Evolutionary conservation across 2,329 filamentous ascomycete species (phyloP).

Genomic region (Cordyceps javanica): DNA sequence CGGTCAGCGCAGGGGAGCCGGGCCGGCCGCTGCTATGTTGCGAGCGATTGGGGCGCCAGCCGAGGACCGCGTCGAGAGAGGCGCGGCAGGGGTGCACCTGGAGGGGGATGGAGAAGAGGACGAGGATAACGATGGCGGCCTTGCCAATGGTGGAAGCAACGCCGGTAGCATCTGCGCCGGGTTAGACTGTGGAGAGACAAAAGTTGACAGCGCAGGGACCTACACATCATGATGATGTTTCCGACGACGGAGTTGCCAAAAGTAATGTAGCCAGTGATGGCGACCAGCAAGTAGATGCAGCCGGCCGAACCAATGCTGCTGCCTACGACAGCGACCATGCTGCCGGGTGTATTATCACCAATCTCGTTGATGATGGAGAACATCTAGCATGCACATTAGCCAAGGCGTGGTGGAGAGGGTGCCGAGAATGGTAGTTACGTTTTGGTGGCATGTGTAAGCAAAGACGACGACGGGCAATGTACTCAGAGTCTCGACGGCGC

Average conservation of each 20-base stretch:
- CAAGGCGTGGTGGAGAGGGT: conserved; percentile 2
- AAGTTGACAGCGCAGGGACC: conserved; percentile 26
- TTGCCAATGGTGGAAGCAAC: conserved; percentile 86
- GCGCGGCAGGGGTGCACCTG: conserved; percentile 95
- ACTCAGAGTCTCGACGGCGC: conserved; percentile 70
- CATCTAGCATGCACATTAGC: conserved; percentile 60
- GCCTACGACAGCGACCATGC: conserved; percentile 71
- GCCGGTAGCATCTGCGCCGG: conserved; percentile 30
- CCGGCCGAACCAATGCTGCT: conserved; percentile 87
- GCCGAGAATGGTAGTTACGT: conserved; percentile 48
- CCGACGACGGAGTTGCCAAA: conserved; percentile 86
- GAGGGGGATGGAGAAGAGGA: conserved; percentile 92
- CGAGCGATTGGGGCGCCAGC: conserved; percentile 66
- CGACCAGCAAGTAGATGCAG: conserved; percentile 80
- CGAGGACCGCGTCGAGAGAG: conserved; percentile 89
- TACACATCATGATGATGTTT: conserved; percentile 93
- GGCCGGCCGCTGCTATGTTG: conserved; percentile 32
- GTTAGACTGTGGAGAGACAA: conserved; percentile 17
- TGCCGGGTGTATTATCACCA: conserved; percentile 67
- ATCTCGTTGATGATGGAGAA: conserved; percentile 98
- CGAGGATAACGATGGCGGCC: conserved; percentile 89
- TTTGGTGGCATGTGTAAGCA: conserved; percentile 99
- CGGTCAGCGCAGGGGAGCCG: conserved; percentile 36
- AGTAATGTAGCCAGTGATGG: conserved; percentile 90
- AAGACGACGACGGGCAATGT: conserved; percentile 94